Evolutionary conservation across 805 yeast genomes (phyloP).

Genomic region (Kuraishia hungarica): DNA sequence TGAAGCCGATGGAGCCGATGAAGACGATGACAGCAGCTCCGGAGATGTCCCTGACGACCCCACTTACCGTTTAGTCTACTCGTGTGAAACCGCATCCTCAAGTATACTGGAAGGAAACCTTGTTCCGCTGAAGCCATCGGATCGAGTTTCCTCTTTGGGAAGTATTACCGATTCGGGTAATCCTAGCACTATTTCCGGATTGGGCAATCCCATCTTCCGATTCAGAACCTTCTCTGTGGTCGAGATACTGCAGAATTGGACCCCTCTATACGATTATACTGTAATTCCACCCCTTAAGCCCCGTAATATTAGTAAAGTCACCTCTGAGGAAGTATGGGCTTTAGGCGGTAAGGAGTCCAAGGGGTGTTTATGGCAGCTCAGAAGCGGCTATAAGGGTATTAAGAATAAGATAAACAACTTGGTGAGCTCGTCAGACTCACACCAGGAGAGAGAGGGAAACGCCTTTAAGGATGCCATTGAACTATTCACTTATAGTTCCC

Average conservation of each 20-base stretch:
- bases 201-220: background rate
- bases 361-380: slow-evolving; percentile 16
- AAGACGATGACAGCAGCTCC: too few relatives aligned
- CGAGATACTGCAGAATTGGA: slow-evolving; percentile 10
- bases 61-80: background rate
- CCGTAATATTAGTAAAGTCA: slow-evolving; percentile 10
- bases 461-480: background rate
- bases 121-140: background rate
- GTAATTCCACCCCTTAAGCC: slow-evolving; percentile 11
- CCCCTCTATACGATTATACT: slow-evolving; percentile 18
- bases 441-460: background rate
- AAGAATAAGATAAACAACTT: slow-evolving; percentile 8
- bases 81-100: background rate
- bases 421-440: too few relatives aligned
- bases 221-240: background rate
- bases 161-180: too few relatives aligned
- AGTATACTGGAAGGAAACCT: background rate
- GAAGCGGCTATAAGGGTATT: slow-evolving; percentile 15
- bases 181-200: background rate
- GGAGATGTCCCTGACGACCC: background rate
- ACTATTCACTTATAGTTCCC: background rate
- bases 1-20: too few relatives aligned
- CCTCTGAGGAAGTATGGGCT: slow-evolving; percentile 22
- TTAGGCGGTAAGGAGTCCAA: slow-evolving; percentile 15
- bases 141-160: background rate